phyloP scores from a whole-genome alignment of 2,329 filamentous ascomycete species.

The Alternaria sp. region DNA sequence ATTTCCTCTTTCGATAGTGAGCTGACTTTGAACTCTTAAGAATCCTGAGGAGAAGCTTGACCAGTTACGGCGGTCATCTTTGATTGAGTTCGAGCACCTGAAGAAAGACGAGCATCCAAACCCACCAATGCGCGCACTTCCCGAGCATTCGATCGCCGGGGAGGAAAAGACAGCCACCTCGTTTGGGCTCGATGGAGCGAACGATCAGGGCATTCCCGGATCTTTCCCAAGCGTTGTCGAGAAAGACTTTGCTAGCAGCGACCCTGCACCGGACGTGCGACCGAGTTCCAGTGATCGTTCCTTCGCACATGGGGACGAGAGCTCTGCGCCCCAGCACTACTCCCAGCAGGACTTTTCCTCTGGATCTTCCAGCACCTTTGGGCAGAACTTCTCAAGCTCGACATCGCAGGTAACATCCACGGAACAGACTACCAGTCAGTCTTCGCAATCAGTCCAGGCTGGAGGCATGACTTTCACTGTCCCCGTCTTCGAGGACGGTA shows the following conservation, averaged over 20 bases:
- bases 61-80: constrained; percentile 53
- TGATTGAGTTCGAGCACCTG: constrained; percentile 51
- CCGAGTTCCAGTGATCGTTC: background rate
- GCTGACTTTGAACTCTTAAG: constrained; percentile 47
- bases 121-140: constrained; percentile 41
- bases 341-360: constrained; percentile 6
- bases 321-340: constrained; percentile 2
- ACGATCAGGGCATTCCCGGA: background rate
- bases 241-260: constrained; percentile 11
- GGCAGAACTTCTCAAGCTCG: constrained; percentile 5
- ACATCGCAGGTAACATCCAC: background rate
- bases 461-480: constrained; percentile 27
- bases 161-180: background rate
- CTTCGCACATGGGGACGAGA: constrained; percentile 1
- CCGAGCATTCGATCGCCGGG: constrained; percentile 43
- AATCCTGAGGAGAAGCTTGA: constrained; percentile 56
- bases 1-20: constrained; percentile 39
- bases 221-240: background rate
- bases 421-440: background rate
- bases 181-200: background rate
- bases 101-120: constrained; percentile 41
- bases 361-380: constrained; percentile 4
- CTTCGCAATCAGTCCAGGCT: constrained; percentile 9
- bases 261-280: constrained; percentile 1
- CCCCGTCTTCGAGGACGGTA: constrained; percentile 22